Conservation (phyloP, 257 asterid genomes). For the Salvia splendens region DNA sequence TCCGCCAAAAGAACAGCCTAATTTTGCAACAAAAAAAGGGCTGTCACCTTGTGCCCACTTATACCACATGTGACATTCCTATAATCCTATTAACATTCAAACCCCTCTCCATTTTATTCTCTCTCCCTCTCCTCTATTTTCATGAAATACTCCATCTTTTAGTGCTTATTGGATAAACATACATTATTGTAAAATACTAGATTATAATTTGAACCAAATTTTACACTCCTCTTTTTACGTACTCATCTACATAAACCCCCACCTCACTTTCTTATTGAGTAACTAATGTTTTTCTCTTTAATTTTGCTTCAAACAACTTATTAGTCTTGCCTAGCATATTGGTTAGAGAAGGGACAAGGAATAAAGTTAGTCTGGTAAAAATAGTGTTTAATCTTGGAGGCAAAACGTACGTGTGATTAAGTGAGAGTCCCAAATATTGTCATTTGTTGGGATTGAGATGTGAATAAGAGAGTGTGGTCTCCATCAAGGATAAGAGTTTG, state of each 20-base stretch:
- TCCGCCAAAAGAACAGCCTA: constrained; percentile 36
- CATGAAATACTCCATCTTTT: too few species aligned
- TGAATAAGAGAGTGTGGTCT: constrained; percentile 13
- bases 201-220: too few species aligned
- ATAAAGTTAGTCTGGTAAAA: too few species aligned
- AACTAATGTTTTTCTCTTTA: too few species aligned
- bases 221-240: too few species aligned
- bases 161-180: too few species aligned
- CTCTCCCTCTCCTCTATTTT: too few species aligned
- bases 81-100: constrained; percentile 5
- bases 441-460: constrained; percentile 21
- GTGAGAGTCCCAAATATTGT: neutral
- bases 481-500: constrained; percentile 28
- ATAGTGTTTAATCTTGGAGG: too few species aligned
- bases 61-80: constrained; percentile 46
- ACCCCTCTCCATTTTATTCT: constrained; percentile 20
- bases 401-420: neutral
- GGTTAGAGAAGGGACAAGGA: neutral
- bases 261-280: too few species aligned
- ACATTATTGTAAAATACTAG: too few species aligned
- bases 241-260: too few species aligned
- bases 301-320: too few species aligned
- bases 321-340: neutral
- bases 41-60: constrained; percentile 35
- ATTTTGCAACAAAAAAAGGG: constrained; percentile 35